Base-by-base conservation (phyloP, 164 flowering plant genomes). In the Chloranthus sessilifolius region DNA sequence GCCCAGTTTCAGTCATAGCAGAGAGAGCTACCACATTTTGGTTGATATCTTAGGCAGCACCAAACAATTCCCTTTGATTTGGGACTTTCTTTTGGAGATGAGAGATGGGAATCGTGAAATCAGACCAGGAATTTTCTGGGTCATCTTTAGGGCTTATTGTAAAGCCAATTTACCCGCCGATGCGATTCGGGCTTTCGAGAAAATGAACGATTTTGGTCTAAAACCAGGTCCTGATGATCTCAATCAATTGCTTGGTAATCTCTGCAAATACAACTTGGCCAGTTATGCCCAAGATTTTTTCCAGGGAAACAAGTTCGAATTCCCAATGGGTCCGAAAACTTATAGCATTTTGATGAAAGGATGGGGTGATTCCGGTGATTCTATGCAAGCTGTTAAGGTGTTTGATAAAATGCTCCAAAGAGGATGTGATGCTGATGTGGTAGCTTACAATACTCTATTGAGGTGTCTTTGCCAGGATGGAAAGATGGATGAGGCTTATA, bases 281-380 rank as follows among this genome's bases (percentile, higher is more conserved):
- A 68, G 23, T 51, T 53, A 63, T 38, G 98, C 90, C n/a, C 88
- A 80, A 25, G 62, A 72, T 22, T 76, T 85, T 33, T 85, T 83
- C 46, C 82, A 88, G 31, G 56, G 39, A 39, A 68, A 74, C 45
- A 83, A 82, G 73, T 10, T 10, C 31, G 74, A 65, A 14, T 73
- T 74, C 47, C 44, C 3, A 7, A 60, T 71, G 5, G 68, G 50
- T 39, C 78, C 56, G 16, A 88, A 88, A 50, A 75, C 66, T 55
- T 88, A 76, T 29, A 82, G 78, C 62, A 85, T 91, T 64, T 58
- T 91, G 70, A 74, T 88, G 33, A 68, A 68, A 29, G 96, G 96
- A 0, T 81, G 86, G 83, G 96, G 79, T 1, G 78, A 79, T 15
- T 19, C 74, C 14, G 79, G 82, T 0, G 77, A 78, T 15, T 28